These are phyloP conservation scores for Adansonia rubrostipa DNA, from an alignment of 441 rosid species.

Conservation along the genomic window DNA sequence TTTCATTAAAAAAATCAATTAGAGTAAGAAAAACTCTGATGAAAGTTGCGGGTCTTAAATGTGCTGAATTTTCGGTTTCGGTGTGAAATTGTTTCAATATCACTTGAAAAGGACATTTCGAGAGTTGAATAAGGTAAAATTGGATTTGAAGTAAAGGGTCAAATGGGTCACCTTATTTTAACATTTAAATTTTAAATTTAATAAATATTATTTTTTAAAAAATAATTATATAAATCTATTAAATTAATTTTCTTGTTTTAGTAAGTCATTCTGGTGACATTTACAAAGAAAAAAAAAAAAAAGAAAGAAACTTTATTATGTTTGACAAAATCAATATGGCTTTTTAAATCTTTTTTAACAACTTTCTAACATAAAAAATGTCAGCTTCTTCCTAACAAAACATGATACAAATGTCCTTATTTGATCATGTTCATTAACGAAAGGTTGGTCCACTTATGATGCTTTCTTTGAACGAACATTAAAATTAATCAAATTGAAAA, in stretches of 20 bases:
- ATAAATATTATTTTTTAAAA: no score
- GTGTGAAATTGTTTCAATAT: neutral
- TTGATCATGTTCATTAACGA: conserved; percentile 31
- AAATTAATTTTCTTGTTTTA: no score
- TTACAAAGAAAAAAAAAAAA: neutral
- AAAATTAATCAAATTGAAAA: neutral
- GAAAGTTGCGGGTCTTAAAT: neutral
- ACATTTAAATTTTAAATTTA: no score
- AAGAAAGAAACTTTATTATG: no score
- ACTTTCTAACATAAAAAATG: neutral
- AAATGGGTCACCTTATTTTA: no score
- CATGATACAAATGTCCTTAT: conserved; percentile 23
- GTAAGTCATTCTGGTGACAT: neutral
- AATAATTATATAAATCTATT: no score
- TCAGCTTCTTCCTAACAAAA: neutral
- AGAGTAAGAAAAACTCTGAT: neutral
- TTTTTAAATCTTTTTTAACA: neutral
- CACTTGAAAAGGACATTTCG: conserved; percentile 19
- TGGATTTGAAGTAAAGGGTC: neutral
- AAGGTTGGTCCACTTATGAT: conserved; percentile 34
- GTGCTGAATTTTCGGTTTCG: neutral
- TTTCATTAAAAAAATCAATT: neutral
- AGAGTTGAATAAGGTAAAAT: neutral
- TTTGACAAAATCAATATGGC: neutral
- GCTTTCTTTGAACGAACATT: conserved; percentile 21